Evolutionary conservation across 2,329 filamentous ascomycete genomes (phyloP).

Genomic region (Exophiala viscosa): DNA sequence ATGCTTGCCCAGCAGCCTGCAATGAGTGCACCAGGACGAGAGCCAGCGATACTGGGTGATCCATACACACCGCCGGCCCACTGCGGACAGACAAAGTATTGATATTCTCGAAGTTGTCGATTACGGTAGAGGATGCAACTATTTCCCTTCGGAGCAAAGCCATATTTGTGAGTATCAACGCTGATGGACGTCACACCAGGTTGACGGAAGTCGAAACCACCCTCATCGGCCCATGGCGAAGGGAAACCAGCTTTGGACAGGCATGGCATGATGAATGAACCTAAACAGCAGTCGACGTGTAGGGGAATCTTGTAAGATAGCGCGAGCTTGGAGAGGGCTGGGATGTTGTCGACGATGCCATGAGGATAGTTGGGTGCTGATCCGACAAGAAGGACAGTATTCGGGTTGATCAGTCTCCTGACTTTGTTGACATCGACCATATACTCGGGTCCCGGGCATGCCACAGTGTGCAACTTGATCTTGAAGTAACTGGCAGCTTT

Average conservation of each 20-base stretch:
- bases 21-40: conserved; percentile 86
- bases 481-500: conserved; percentile 95
- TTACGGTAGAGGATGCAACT: conserved; percentile 88
- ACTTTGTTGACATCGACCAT: conserved; percentile 78
- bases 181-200: conserved; percentile 93
- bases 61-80: conserved; percentile 97
- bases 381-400: conserved; percentile 89
- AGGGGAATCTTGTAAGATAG: conserved; percentile 75
- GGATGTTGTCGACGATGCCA: conserved; percentile 94
- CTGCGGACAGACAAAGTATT: conserved; percentile 94
- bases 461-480: conserved; percentile 86
- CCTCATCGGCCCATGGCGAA: conserved; percentile 58
- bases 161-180: conserved; percentile 98
- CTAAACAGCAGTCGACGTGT: conserved; percentile 96
- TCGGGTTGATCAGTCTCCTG: conserved; percentile 82
- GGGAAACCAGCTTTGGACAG: conserved; percentile 86
- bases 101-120: conserved; percentile 72
- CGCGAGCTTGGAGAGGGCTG: conserved; percentile 77
- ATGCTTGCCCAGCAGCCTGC: conserved; percentile 93
- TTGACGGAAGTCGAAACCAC: conserved; percentile 87
- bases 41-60: conserved; percentile 85
- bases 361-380: conserved; percentile 97
- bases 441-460: conserved; percentile 79
- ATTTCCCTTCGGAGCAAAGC: conserved; percentile 97
- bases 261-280: conserved; percentile 90